Evolutionary conservation across 768 basidiomycete species (phyloP), one percentile per base, ranked within the genome.

Genomic region (Bullera alba): DNA sequence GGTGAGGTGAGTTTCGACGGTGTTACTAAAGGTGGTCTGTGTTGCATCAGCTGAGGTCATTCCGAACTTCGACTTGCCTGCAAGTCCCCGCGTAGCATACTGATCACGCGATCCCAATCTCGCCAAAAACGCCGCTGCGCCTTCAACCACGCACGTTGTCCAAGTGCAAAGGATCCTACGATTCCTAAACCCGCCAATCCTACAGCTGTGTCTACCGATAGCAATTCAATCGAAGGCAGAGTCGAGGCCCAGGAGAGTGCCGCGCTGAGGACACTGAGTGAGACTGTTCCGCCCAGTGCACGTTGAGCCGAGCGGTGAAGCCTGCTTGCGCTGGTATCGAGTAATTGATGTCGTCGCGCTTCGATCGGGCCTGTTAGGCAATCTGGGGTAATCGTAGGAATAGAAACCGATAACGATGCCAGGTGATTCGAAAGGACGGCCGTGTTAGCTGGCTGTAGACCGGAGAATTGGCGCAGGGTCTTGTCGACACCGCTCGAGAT

Each of bases 341-440:
- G 39, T 2, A 73, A 46, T 42, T 70, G 67, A 3, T 46, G 29
- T 16, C 71, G 57, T 1, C 71, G 54, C 7, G 35, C 51, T 12
- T 45, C 22, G 19, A 72, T 53, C 0, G 71, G 69, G 10, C 44
- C 23, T 12, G 59, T 39, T 17, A 69, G 58, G 6, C 67, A 36
- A n/a, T 37, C 35, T 5, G 69, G 57, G 5, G 43, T 19, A 8
- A 61, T 50, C 5, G 48, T 35, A 0, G 62, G 58, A 23, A 60
- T 56, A 5, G 63, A 60, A 15, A 61, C 54, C 14, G 65, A 60
- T 34, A 65, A 42, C 0, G 64, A 54, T 0, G 57, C 54, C 16
- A 72, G 56, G 21, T 59, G 63, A 38, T 72, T 72, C n/a, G 63
- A 34, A 5, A 72, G 52, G 16, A 72, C n/a, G 0, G 67, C 62